Percentiles rank a stretch among this genome's conserved stretches.
These are phyloP conservation scores for Metarhizium brunneum DNA, from an alignment of 2,329 filamentous ascomycete species.

Conservation along the genomic window DNA sequence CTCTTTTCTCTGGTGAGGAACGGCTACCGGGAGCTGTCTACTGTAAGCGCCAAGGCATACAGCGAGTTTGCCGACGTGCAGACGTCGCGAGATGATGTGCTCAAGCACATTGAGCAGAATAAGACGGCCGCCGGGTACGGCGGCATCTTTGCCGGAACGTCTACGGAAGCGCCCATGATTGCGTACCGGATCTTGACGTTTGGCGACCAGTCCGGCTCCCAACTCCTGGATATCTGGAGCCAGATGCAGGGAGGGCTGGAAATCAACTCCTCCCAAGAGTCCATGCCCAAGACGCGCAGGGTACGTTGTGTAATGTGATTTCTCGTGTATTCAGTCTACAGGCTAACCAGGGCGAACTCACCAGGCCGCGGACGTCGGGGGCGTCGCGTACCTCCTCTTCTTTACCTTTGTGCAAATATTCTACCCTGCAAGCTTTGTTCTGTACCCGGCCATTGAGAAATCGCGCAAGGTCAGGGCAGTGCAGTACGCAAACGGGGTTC, in stretches of 20 bases:
- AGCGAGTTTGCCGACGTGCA: conserved; percentile 6
- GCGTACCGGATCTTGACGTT: conserved; percentile 6
- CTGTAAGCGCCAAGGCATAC: conserved; percentile 3
- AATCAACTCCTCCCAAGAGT: conserved; percentile 47
- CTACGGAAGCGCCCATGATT: conserved; percentile 7
- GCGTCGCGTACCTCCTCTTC: conserved; percentile 57
- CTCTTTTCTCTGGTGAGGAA: conserved; percentile 7
- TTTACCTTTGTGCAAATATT: conserved; percentile 62
- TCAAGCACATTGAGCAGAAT: conserved; percentile 6
- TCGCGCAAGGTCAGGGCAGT: conserved; percentile 66
- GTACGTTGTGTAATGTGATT: background rate
- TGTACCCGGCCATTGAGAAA: conserved; percentile 75
- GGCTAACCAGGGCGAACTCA: conserved; percentile 17
- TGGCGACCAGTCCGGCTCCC: conserved; percentile 2
- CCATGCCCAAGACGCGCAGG: conserved; percentile 46
- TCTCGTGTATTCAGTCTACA: background rate
- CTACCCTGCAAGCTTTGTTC: conserved; percentile 56
- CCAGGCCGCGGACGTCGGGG: too few species aligned
- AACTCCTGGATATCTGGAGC: conserved; percentile 12
- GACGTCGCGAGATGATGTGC: conserved; percentile 1
- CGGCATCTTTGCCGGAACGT: conserved; percentile 9
- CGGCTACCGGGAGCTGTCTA: conserved; percentile 5
- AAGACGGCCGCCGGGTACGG: conserved; percentile 2
- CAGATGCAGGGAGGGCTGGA: conserved; percentile 17
- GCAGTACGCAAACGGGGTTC: conserved; percentile 80